Evolutionary conservation across 2,329 filamentous ascomycete genomes (phyloP), one percentile per base, ranked within the genome.

Genomic region (Meredithiella fracta): DNA sequence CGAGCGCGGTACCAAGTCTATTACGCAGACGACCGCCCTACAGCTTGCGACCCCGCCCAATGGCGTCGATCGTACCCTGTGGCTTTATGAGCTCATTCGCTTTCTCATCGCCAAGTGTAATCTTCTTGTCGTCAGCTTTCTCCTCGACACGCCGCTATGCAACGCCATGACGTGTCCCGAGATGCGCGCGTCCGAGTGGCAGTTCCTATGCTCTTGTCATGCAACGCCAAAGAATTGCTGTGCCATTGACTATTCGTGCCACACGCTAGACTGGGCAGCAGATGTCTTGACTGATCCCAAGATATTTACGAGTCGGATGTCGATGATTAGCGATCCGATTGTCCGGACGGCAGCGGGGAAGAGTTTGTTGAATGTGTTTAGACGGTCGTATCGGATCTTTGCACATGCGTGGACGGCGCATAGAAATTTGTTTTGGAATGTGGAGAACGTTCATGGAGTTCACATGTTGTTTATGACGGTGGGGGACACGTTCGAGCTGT

Each of bases 351-450:
- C 76, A 47, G 86, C 86, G 56, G 74, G 85, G 59, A 87, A 88
- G 68, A 91, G 94, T 67, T 74, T 98, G 58, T 85, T 91, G 62
- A 97, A 96, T 67, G 91, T 98, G 57, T 97, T 98, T 69, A 80
- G 92, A 56, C 79, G 92, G 14, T 79, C 97, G 52, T 94, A 98
- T 68, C 80, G 92, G 59, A 97, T 98, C 69, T 98, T 97, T 66
- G 92, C 92, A 50, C 92, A 98, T 67, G 92, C 92, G 6, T 98
- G 92, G 92, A 98, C 96, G 68, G 89, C 96, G 70, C 92, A 98
- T 68, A 80, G 90, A 49, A 85, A 85, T 56, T 87, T 96, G 54
- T 98, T 97, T 68, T 97, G 91, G 89, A 82, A 86, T 42, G 84
- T 97, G 1, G 92, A 98, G 70, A 79, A 80, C 8, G 81, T 89